Evolutionary conservation across 768 basidiomycete species (phyloP), one percentile per base, ranked within the genome.

Genomic region (Imleria badia): DNA sequence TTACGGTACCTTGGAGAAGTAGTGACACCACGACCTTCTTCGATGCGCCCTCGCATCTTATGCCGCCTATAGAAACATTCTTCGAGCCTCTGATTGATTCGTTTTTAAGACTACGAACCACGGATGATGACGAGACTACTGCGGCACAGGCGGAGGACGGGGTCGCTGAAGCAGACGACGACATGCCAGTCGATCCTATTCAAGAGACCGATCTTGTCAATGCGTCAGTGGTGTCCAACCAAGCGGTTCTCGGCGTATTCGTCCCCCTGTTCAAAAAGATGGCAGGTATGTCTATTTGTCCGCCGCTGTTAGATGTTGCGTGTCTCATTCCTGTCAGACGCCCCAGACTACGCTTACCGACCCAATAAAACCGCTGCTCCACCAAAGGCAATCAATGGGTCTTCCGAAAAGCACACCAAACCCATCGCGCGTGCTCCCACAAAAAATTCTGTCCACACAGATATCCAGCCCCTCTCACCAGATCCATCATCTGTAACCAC

Each of bases 21-120:
- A 78, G 70, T 58, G 77, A 77, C 48, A 73, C 75, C 48, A 69
- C 74, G 34, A 70, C 68, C 45, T 69, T 86, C 35, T 87, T 92
- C 61, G 80, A 84, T 60, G 80, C 79, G 9, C 87, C 92, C 13
- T 81, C 88, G 35, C 86, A 93, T 72, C 78, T 90, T 44, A 78
- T 88, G 66, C 91, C 93, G 14, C 83, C 92, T 6, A 71, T 93
- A 52, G 81, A 84, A 48, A 74, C 76, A 29, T 70, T 96, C 43
- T 96, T 91, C 68, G 83, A 87, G 34, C 72, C 85, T 20, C 74
- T 86, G 55, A 75, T 86, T 60, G 71, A 75, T 46, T 73, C 77
- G 30, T 78, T 86, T 64, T 68, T 80, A 47, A 70, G 66, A 42
- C 48, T 64, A 8, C 72, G 70, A 35, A 50, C 67, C 41, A 59